These are phyloP conservation scores for Yamadazyma atmosphaerica DNA, from an alignment of 1,139 yeast species.

Conservation along the genomic window DNA sequence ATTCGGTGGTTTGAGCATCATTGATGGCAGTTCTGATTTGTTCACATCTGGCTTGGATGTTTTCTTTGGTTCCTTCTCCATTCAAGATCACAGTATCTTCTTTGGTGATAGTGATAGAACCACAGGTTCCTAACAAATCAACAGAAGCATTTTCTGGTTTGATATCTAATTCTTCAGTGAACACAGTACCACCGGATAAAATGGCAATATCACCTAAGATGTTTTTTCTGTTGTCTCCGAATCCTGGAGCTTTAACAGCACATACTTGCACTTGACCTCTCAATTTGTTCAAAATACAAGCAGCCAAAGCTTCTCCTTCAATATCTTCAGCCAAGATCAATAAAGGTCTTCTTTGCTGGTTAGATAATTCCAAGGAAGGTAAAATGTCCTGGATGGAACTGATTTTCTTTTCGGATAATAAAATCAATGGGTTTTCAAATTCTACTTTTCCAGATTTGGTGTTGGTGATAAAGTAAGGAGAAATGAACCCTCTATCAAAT, in stretches of 20 bases:
- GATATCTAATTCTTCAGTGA: slow-evolving; percentile 96
- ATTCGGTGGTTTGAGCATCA: slow-evolving; percentile 78
- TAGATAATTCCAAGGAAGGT: slow-evolving; percentile 93
- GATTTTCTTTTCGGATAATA: slow-evolving; percentile 92
- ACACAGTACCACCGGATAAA: slow-evolving; percentile 96
- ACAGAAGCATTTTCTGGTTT: slow-evolving; percentile 96
- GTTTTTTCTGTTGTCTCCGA: slow-evolving; percentile 99
- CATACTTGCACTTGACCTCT: slow-evolving; percentile 99
- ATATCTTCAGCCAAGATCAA: slow-evolving; percentile 95
- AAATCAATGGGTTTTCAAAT: slow-evolving; percentile 89
- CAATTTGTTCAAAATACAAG: slow-evolving; percentile 96
- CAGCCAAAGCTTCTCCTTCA: slow-evolving; percentile 99
- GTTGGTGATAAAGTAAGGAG: slow-evolving; percentile 97
- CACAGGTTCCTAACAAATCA: slow-evolving; percentile 91
- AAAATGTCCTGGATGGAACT: slow-evolving; percentile 89
- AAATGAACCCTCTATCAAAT: slow-evolving; percentile 97
- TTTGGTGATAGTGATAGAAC: slow-evolving; percentile 91
- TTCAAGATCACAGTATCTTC: slow-evolving; percentile 95
- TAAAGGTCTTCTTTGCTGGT: slow-evolving; percentile 93
- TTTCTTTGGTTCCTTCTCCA: slow-evolving; percentile 93
- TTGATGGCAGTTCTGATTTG: slow-evolving; percentile 86
- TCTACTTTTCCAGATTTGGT: slow-evolving; percentile 96
- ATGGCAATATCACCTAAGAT: slow-evolving; percentile 96
- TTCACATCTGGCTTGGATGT: slow-evolving; percentile 88
- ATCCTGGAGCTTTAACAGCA: slow-evolving; percentile 99